Conservation (phyloP, 2,329 filamentous ascomycete species). For the Sarocladium oryzae region DNA sequence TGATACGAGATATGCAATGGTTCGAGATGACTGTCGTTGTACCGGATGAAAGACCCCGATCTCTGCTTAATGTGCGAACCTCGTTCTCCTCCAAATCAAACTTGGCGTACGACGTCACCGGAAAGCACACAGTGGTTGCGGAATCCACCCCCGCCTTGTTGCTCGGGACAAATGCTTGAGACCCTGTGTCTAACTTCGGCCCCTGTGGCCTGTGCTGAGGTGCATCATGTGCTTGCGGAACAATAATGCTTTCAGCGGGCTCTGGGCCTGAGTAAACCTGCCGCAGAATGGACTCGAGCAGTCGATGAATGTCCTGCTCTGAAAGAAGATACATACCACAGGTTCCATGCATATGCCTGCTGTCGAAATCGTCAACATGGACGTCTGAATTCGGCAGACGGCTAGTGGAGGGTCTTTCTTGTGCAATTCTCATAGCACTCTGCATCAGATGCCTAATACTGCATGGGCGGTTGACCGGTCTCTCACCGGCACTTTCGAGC, state of each 20-base stretch:
- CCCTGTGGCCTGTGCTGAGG: background rate
- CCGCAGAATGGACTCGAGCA: background rate
- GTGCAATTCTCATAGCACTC: background rate
- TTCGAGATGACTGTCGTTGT: background rate
- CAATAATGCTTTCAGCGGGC: too few species aligned
- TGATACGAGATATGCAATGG: background rate
- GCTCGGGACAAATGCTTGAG: background rate
- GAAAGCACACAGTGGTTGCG: background rate
- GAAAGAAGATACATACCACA: slow-evolving; percentile 1
- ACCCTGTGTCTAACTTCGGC: background rate
- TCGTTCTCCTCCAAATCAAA: background rate
- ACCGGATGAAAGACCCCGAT: background rate
- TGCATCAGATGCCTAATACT: background rate
- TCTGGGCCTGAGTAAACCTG: too few species aligned
- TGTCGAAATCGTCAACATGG: background rate
- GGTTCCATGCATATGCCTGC: background rate
- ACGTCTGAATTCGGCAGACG: background rate
- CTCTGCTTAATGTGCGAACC: background rate
- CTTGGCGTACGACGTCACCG: background rate
- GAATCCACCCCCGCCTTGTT: background rate
- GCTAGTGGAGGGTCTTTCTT: background rate
- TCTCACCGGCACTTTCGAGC: too few species aligned
- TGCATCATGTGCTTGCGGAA: background rate
- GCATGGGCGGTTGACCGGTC: too few species aligned
- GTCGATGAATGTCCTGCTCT: background rate